Evolutionary conservation across 2,329 filamentous ascomycete genomes (phyloP).

Genomic region (Neodidymelliopsis sp.): DNA sequence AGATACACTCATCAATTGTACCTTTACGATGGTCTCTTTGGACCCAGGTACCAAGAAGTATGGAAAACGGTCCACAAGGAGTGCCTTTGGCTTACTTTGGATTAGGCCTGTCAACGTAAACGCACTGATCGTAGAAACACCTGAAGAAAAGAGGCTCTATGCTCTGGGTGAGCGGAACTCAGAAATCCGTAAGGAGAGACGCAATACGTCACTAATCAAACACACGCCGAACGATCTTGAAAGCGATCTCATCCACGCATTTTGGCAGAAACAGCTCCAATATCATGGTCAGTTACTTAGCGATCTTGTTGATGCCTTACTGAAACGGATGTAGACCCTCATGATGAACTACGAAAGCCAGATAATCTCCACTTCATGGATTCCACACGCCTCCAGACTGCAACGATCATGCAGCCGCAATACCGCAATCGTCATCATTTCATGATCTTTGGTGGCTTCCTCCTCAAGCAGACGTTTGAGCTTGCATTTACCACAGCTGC

Average conservation of each 20-base stretch:
- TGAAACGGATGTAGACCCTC: conserved; percentile 55
- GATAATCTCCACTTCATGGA: conserved; percentile 68
- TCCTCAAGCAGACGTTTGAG: conserved; percentile 78
- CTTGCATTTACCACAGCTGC: conserved; percentile 78
- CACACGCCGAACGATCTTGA: conserved; percentile 75
- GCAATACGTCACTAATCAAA: conserved; percentile 67
- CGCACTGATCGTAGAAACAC: conserved; percentile 67
- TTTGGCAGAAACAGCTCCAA: conserved; percentile 73
- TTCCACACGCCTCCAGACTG: conserved; percentile 68
- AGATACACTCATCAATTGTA: conserved; percentile 73
- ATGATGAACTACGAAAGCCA: conserved; percentile 62
- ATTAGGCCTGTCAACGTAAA: conserved; percentile 67
- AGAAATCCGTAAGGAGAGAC: conserved; percentile 69
- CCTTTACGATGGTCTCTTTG: conserved; percentile 79
- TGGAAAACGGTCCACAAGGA: background rate
- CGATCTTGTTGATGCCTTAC: background rate
- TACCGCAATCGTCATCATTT: conserved; percentile 74
- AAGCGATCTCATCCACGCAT: conserved; percentile 73
- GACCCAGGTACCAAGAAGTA: conserved; percentile 72
- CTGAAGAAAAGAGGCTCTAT: conserved; percentile 70
- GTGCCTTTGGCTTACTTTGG: background rate
- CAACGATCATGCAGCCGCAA: conserved; percentile 79
- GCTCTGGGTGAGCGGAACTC: conserved; percentile 71
- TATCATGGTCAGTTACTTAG: conserved; percentile 60
- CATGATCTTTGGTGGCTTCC: conserved; percentile 80